Evolutionary conservation across 352 stramenopile species (phyloP), one percentile per base, ranked within the genome.

Genomic region (Thalassiosira mediterranea): DNA sequence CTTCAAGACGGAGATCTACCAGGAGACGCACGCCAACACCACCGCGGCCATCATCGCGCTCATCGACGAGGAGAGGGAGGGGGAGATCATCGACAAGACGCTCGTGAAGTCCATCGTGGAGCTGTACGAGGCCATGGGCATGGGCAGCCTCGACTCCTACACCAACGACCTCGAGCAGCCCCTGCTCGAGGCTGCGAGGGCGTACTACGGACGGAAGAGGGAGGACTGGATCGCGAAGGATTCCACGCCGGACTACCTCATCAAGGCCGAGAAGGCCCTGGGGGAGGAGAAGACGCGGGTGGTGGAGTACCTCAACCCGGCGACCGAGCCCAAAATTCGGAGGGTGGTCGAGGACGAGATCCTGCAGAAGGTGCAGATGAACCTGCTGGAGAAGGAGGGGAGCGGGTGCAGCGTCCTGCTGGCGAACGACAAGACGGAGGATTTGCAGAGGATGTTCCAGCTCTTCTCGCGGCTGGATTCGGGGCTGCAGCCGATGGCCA

Each of bases 81-180:
- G 94, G 63, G 92, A 97, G 68, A 97, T 98, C 64, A 97, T 99
- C 69, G 97, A 99, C 87, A 97, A 96, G 69, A 95, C 91, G 32
- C 88, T 99, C 28, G 88, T 99, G 75, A 97, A 97, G 83, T 95
- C 91, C 69, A 98, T 97, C 80, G 92, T 99, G 29, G 95, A 98
- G 81, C 95, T 99, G 34, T 99, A 98, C 78, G 96, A 99, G 83
- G 94, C 95, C 62, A 99, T 99, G 96, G 97, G 96, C 8, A 91
- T 93, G 87, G 83, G 83, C 23, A 94, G 85, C 3, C 89, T 99
- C 2, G 95, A 99, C 52, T 94, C 97, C n/a, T 99, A 99, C 88
- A 95, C 95, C 25, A 88, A 78, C 34, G 94, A 98, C 78, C 91
- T 99, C 28, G 97, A 99, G 82, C 82, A 88, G 53, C 91, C 97